A percentile compares a stretch with the other conserved stretches of the same genome.
phyloP scores from a whole-genome alignment of 768 basidiomycete genomes.

The Chalciporus pseudorubinellus region DNA sequence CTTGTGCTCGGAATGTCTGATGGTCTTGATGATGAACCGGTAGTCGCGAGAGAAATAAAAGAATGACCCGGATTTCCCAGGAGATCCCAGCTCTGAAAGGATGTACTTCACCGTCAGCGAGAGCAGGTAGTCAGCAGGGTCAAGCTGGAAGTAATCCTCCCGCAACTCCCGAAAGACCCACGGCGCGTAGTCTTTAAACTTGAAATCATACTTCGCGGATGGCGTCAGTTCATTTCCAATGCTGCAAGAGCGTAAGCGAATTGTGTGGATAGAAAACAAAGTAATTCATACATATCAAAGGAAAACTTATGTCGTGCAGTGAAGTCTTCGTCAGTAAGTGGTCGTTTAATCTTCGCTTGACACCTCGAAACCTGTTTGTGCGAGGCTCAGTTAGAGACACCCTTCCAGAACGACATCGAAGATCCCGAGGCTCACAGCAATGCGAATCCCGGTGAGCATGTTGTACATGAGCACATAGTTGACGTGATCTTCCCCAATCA shows the following conservation, averaged over 20 bases:
- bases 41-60: conserved; percentile 99
- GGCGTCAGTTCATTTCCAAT: conserved; percentile 98
- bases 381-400: conserved; percentile 5
- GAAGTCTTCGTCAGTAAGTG: conserved; percentile 85
- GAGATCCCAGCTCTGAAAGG: conserved; percentile 94
- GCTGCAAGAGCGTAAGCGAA: conserved; percentile 38
- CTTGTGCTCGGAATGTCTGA: conserved; percentile 91
- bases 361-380: conserved; percentile 81
- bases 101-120: conserved; percentile 98
- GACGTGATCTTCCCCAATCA: conserved; percentile 97
- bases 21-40: conserved; percentile 99
- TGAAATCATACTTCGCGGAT: conserved; percentile 98
- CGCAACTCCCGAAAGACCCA: conserved; percentile 96
- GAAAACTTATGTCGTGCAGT: conserved; percentile 89
- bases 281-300: conserved; percentile 86
- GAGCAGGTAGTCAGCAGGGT: conserved; percentile 96
- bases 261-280: neutral
- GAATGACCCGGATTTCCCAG: conserved; percentile 97
- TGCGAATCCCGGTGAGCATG: conserved; percentile 98
- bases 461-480: conserved; percentile 99
- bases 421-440: conserved; percentile 59
- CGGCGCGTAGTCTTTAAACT: conserved; percentile 99
- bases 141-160: conserved; percentile 91
- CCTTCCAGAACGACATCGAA: neutral
- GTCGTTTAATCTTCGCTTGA: conserved; percentile 90